Evolutionary conservation across 2,329 filamentous ascomycete species (phyloP).

Genomic region (Coniochaeta pulveracea): DNA sequence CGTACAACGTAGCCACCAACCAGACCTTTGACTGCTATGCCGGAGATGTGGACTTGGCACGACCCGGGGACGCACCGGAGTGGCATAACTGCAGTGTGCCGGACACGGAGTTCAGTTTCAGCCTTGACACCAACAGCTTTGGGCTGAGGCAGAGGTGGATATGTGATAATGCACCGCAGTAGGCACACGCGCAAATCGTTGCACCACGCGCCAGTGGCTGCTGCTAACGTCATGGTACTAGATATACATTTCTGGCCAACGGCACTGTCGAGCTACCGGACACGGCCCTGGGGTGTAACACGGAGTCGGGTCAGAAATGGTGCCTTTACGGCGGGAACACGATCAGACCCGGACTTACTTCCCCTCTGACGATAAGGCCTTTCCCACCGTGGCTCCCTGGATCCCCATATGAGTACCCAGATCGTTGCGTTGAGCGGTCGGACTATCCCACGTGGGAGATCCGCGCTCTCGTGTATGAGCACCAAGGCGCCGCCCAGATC

Average conservation of each 20-base stretch:
- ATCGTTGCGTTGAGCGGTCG: constrained; percentile 1
- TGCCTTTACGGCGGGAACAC: constrained; percentile 1
- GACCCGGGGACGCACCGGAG: constrained; percentile 2
- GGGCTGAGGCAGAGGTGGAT: constrained; percentile 8
- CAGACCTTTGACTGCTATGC: constrained; percentile 8
- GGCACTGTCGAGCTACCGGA: constrained; percentile 2
- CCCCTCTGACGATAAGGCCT: neutral
- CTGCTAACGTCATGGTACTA: too few relatives aligned
- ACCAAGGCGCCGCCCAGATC: neutral
- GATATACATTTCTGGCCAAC: constrained; percentile 1
- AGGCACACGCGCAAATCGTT: constrained; percentile 1
- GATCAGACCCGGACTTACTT: neutral
- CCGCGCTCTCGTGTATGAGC: constrained; percentile 1
- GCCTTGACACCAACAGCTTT: constrained; percentile 6
- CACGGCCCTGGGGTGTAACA: neutral
- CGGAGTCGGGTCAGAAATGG: neutral
- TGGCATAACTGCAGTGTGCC: constrained; percentile 12
- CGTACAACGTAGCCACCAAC: constrained; percentile 8
- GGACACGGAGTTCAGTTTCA: constrained; percentile 10
- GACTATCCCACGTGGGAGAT: constrained; percentile 2
- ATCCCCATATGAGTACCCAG: constrained; percentile 4
- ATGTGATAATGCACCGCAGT: constrained; percentile 7
- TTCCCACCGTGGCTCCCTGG: neutral
- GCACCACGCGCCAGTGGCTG: too few relatives aligned
- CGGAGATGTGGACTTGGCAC: constrained; percentile 10